These are phyloP conservation scores for Amylostereum areolatum DNA, from an alignment of 1,284 basidiomycete species.

Conservation along the genomic window DNA sequence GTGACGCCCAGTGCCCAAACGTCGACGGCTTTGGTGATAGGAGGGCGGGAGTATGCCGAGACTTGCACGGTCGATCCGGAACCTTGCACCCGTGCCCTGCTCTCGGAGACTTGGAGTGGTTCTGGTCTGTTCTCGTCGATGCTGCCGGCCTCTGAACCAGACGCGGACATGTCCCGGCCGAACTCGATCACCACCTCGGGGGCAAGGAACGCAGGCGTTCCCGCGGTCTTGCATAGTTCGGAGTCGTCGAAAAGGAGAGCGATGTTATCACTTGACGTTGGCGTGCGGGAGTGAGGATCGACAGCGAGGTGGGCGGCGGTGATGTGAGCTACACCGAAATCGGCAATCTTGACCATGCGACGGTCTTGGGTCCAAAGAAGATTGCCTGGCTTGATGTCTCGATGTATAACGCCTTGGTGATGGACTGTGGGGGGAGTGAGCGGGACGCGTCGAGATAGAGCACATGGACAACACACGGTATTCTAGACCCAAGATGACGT, in stretches of 20 bases:
- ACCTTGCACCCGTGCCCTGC: constrained; percentile 21
- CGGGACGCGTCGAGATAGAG: constrained; percentile 1
- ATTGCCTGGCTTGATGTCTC: constrained; percentile 99
- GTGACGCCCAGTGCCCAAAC: constrained; percentile 99
- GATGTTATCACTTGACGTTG: constrained; percentile 37
- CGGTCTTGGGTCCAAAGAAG: constrained; percentile 85
- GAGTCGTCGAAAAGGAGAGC: constrained; percentile 73
- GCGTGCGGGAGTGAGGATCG: not conserved
- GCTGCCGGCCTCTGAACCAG: constrained; percentile 2
- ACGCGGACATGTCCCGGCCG: constrained; percentile 3
- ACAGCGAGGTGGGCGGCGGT: constrained; percentile 61
- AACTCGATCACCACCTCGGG: constrained; percentile 86
- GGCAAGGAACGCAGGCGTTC: constrained; percentile 96
- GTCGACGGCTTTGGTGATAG: constrained; percentile 93
- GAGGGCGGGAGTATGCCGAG: constrained; percentile 42
- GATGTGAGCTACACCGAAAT: constrained; percentile 97
- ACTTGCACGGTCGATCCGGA: constrained; percentile 24
- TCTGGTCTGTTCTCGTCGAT: constrained; percentile 15
- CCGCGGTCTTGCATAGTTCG: constrained; percentile 89
- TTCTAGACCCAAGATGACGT: constrained; percentile 90
- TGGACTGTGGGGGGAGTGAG: constrained; percentile 57
- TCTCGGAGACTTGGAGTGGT: constrained; percentile 23
- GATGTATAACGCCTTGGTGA: constrained; percentile 96
- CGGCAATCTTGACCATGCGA: constrained; percentile 89
- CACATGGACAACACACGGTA: constrained; percentile 59